Conservation (phyloP, 2,329 filamentous ascomycete species). For the Alternaria brassicae region DNA sequence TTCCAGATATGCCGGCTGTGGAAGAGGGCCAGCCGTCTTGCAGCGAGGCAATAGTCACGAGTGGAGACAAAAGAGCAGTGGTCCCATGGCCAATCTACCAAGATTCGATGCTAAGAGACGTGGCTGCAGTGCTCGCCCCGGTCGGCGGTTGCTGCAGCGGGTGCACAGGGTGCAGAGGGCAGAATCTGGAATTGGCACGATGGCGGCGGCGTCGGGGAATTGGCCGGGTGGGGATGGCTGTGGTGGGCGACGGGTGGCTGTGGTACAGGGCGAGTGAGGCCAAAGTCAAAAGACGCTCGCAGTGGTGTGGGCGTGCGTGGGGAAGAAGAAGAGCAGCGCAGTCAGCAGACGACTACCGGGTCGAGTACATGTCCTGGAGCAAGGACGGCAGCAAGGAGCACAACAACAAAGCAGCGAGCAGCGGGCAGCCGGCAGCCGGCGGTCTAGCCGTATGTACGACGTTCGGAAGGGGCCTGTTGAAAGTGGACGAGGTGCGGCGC, state of each 20-base stretch:
- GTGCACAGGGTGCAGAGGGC: constrained; percentile 33
- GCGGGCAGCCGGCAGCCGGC: constrained; percentile 32
- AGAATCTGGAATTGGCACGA: constrained; percentile 32
- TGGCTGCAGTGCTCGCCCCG: constrained; percentile 44
- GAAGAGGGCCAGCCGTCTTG: too few species aligned
- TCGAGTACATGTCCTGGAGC: constrained; percentile 31
- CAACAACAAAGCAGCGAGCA: too few species aligned
- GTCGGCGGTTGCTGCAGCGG: constrained; percentile 23
- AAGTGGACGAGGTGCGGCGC: constrained; percentile 28
- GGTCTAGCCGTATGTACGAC: constrained; percentile 43
- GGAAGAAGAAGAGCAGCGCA: constrained; percentile 11
- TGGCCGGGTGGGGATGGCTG: constrained; percentile 14
- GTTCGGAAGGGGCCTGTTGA: constrained; percentile 28
- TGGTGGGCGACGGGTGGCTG: constrained; percentile 27
- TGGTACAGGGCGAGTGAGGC: constrained; percentile 34
- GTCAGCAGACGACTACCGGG: constrained; percentile 24
- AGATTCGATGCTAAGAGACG: constrained; percentile 37
- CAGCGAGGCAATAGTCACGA: too few species aligned
- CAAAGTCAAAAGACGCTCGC: not conserved
- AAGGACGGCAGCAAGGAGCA: constrained; percentile 20
- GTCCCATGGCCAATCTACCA: constrained; percentile 30
- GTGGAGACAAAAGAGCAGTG: constrained; percentile 35
- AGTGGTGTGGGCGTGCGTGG: constrained; percentile 10
- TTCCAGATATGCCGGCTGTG: too few species aligned
- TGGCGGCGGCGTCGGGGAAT: constrained; percentile 22